A percentile compares a stretch with the other conserved stretches of the same genome.
Conservation (phyloP, 805 yeast species). For the Starmerella gropengiesseri region DNA sequence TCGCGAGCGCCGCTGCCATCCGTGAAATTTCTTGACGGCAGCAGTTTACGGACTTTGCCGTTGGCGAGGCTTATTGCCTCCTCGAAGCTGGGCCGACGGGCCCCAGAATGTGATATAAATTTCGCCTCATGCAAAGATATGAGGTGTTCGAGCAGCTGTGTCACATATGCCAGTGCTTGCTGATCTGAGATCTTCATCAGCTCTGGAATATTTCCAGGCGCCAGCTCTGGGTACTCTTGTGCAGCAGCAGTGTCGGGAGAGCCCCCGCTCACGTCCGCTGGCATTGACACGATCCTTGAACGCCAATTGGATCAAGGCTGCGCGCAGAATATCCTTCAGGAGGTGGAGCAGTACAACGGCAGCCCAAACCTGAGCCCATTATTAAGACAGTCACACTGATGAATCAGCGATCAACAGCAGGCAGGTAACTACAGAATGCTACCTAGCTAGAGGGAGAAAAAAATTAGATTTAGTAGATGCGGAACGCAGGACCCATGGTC, state of each 20-base stretch:
- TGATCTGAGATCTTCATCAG: slow-evolving; percentile 16
- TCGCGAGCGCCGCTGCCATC: no score
- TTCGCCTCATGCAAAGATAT: slow-evolving; percentile 20
- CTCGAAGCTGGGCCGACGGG: slow-evolving; percentile 18
- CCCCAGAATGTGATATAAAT: not conserved
- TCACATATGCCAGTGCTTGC: slow-evolving; percentile 23
- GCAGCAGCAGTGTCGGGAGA: no score
- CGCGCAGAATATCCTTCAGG: no score
- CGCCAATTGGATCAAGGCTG: no score
- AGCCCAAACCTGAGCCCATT: no score
- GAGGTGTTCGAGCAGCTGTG: slow-evolving; percentile 20
- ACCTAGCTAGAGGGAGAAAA: not conserved
- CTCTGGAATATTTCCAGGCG: slow-evolving; percentile 4
- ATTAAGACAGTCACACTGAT: no score
- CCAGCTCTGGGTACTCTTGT: not conserved
- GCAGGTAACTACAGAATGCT: not conserved
- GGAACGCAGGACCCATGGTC: slow-evolving; percentile 99
- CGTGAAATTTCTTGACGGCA: slow-evolving; percentile 1
- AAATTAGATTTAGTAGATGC: slow-evolving; percentile 67
- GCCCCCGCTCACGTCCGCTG: no score
- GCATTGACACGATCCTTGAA: no score
- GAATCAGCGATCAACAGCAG: no score
- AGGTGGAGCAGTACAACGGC: no score
- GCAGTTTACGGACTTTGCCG: not conserved
- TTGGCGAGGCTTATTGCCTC: slow-evolving; percentile 8